A percentile compares a stretch with the other conserved stretches of the same genome.
Evolutionary conservation across 2,329 filamentous ascomycete species (phyloP).

Genomic region (Lachnellula hyalina): DNA sequence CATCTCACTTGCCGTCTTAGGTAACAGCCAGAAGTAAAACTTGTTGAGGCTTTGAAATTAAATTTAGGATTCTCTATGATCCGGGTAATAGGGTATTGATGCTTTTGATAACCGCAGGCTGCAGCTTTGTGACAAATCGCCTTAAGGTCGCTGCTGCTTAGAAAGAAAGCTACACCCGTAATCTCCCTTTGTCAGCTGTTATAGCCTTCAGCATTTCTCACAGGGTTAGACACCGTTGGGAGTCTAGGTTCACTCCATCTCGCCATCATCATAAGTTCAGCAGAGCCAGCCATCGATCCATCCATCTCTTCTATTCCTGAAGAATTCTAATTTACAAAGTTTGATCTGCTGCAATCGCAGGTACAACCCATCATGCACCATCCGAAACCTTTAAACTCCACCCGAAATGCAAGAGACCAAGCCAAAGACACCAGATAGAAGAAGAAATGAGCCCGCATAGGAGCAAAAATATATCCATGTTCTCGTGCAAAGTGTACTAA

Average conservation of each 20-base stretch:
- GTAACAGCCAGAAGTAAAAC: not conserved
- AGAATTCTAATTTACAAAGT: conserved; percentile 26
- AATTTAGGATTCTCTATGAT: too few species aligned
- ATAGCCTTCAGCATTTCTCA: too few species aligned
- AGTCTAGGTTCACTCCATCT: not conserved
- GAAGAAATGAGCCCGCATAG: conserved; percentile 17
- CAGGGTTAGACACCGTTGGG: too few species aligned
- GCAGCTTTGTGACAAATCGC: not conserved
- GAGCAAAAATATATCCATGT: conserved; percentile 15
- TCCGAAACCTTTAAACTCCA: conserved; percentile 19
- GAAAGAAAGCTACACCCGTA: too few species aligned
- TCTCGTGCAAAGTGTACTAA: not conserved
- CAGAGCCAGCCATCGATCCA: not conserved
- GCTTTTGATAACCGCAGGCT: not conserved
- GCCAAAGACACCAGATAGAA: conserved; percentile 26
- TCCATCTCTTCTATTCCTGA: conserved; percentile 24
- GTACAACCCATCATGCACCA: conserved; percentile 5
- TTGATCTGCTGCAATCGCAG: conserved; percentile 3
- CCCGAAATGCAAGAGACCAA: conserved; percentile 24
- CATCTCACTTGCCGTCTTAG: not conserved
- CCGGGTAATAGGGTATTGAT: not conserved
- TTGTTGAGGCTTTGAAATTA: not conserved
- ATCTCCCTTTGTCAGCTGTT: too few species aligned
- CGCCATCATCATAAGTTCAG: not conserved
- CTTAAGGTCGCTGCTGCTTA: not conserved